Percentiles rank a stretch among this genome's conserved stretches.
phyloP scores from a whole-genome alignment of 257 asterid genomes.

The Solanum etuberosum region DNA sequence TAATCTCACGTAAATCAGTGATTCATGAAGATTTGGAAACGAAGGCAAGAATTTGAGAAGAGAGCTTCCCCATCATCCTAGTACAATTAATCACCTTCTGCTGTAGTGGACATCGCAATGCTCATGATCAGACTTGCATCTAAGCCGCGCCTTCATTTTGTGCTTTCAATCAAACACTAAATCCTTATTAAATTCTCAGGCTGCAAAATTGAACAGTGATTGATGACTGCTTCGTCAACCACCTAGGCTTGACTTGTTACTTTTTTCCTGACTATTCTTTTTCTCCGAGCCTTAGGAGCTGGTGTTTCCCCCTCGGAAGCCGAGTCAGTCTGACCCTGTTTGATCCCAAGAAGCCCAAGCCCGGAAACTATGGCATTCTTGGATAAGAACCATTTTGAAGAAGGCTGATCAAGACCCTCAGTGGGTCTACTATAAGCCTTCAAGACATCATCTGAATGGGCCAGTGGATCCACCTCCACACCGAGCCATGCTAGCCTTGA shows the following conservation, averaged over 20 bases:
- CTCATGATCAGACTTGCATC: not conserved
- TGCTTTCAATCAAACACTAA: not conserved
- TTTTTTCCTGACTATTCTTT: constrained; percentile 68
- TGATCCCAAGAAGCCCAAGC: constrained; percentile 83
- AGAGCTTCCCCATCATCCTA: not conserved
- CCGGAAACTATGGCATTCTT: constrained; percentile 74
- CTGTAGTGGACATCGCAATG: not conserved
- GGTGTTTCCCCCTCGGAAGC: constrained; percentile 34
- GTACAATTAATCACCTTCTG: too few species aligned
- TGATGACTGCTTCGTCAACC: not conserved
- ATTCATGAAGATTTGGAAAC: not conserved
- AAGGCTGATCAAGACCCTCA: constrained; percentile 28
- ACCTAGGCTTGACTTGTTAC: constrained; percentile 19
- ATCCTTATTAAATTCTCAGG: not conserved
- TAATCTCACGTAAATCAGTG: not conserved
- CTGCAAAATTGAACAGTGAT: not conserved
- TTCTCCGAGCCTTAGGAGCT: constrained; percentile 59
- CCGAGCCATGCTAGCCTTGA: constrained; percentile 93
- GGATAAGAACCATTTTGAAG: constrained; percentile 86
- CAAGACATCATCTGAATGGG: constrained; percentile 63
- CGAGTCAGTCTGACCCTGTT: constrained; percentile 38
- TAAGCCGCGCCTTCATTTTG: too few species aligned
- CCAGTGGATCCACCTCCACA: constrained; percentile 76
- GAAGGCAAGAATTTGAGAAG: not conserved
- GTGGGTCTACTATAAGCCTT: constrained; percentile 82